These are phyloP conservation scores for Phyllosticta citriasiana DNA, from an alignment of 2,329 filamentous ascomycete genomes.

Conservation along the genomic window DNA sequence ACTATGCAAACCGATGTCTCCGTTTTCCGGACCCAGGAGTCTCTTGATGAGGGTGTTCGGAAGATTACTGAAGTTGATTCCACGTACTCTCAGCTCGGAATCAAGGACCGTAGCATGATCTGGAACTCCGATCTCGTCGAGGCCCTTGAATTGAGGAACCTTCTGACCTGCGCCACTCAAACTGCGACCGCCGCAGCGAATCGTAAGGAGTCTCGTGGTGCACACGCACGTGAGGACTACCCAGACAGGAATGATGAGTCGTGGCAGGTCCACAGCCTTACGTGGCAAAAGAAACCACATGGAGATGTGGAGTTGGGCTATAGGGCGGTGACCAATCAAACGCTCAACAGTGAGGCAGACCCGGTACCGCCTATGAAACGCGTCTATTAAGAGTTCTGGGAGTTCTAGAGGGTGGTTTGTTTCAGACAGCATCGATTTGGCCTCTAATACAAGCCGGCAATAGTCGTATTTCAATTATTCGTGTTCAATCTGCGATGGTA, in stretches of 20 bases:
- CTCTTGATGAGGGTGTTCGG: constrained; percentile 82
- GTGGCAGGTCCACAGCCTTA: constrained; percentile 99
- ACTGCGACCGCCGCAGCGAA: constrained; percentile 84
- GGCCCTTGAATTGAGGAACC: constrained; percentile 88
- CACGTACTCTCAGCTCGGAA: constrained; percentile 73
- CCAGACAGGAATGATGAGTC: constrained; percentile 90
- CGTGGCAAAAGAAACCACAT: constrained; percentile 89
- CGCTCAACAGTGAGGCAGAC: constrained; percentile 91
- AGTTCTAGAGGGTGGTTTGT: no score
- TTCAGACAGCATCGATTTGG: no score
- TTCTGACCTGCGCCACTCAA: constrained; percentile 87
- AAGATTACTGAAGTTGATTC: constrained; percentile 79
- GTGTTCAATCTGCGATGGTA: no score
- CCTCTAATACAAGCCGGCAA: no score
- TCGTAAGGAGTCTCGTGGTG: constrained; percentile 94
- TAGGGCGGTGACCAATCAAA: constrained; percentile 70
- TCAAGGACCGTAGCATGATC: constrained; percentile 99
- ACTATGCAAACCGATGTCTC: constrained; percentile 95
- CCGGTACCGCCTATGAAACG: constrained; percentile 93
- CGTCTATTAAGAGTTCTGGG: constrained; percentile 54
- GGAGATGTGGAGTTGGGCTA: constrained; percentile 79
- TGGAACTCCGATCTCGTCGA: constrained; percentile 98
- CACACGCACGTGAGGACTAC: constrained; percentile 93
- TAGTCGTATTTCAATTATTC: no score
- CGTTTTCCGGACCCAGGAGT: constrained; percentile 92